Base-by-base conservation (phyloP, 2,329 filamentous ascomycete species). In the Aureobasidium sp. region DNA sequence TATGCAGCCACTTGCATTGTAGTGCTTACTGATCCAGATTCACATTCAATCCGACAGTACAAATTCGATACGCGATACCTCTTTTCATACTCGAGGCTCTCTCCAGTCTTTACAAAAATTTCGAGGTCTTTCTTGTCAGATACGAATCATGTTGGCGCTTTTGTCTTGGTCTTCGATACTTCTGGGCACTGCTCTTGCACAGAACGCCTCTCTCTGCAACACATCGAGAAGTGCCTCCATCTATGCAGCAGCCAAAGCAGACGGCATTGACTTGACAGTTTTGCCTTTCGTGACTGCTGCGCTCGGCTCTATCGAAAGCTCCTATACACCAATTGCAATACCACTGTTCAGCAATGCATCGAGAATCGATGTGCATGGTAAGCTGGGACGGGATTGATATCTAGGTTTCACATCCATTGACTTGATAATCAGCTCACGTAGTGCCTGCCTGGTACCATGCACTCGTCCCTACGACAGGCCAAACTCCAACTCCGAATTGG, bases 401-500 rank as follows among this genome's bases (percentile, higher is more conserved):
- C 23, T 21, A 10, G 4, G 5, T 9, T 27, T 13, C 4, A 11
- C n/a, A n/a, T n/a, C 15, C n/a, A 1, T n/a, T 29, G 43, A 46
- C 9, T 29, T 46, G 23, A 15, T 27, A 27, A n/a, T 4, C 27
- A 45, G 43, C 43, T 46, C 43, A 46, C 8, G 15, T 46, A 46
- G 43, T 46, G 23, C 43, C 43, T 3, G 25, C 15, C n/a, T 46
- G 43, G 43, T 46, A 46, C 7, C 43, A 27, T n/a, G 43, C 43
- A n/a, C 43, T 46, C 43, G 43, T 46, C 15, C 43, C 43, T n/a
- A 46, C 23, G 3, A 46, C 43, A n/a, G 43, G 43, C 4, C 23
- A 29, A n/a, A 46, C 23, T 15, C 43, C 47, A 8, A 51, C 33
- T 13, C 54, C 40, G 27, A 23, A 68, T 57, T 83, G 81, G 81